Conservation (phyloP, 2,329 filamentous ascomycete genomes). For the Tolypocladium ovalisporum region DNA sequence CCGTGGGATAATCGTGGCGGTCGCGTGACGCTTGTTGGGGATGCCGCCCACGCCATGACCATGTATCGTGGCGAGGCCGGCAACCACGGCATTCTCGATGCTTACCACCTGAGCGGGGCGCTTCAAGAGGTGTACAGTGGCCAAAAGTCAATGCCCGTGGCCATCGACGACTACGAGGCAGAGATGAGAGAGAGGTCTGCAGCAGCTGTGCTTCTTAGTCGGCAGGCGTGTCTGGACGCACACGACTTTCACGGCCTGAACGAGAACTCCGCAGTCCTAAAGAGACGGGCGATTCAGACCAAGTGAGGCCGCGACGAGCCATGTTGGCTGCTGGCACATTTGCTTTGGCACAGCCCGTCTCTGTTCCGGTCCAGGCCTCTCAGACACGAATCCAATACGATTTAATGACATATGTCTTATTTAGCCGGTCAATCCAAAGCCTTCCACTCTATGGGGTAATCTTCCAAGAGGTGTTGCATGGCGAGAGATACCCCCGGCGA, state of each 20-base stretch:
- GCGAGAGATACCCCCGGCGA: too few species aligned
- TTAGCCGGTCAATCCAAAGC: background rate
- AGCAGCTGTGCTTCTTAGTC: conserved; percentile 17
- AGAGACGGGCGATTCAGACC: conserved; percentile 9
- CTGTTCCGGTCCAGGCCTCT: background rate
- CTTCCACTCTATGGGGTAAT: background rate
- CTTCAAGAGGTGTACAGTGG: conserved; percentile 10
- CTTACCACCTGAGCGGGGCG: conserved; percentile 15
- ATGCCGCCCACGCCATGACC: conserved; percentile 48
- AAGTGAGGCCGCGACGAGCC: background rate
- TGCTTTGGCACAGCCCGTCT: background rate
- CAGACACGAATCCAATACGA: background rate
- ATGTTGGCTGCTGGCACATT: background rate
- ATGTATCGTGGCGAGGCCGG: conserved; percentile 35
- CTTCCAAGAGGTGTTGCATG: too few species aligned
- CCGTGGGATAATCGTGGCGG: conserved; percentile 31
- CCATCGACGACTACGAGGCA: conserved; percentile 17
- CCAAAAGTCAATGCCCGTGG: conserved; percentile 3
- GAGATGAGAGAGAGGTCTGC: conserved; percentile 18
- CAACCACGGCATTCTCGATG: conserved; percentile 30
- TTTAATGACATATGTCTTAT: background rate
- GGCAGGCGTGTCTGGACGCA: conserved; percentile 21
- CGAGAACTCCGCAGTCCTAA: conserved; percentile 19
- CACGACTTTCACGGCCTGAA: conserved; percentile 18
- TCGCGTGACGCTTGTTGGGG: conserved; percentile 36